Percentiles rank a stretch among this genome's conserved stretches.
Evolutionary conservation across 2,329 filamentous ascomycete species (phyloP).

Genomic region (Cercospora janseana): DNA sequence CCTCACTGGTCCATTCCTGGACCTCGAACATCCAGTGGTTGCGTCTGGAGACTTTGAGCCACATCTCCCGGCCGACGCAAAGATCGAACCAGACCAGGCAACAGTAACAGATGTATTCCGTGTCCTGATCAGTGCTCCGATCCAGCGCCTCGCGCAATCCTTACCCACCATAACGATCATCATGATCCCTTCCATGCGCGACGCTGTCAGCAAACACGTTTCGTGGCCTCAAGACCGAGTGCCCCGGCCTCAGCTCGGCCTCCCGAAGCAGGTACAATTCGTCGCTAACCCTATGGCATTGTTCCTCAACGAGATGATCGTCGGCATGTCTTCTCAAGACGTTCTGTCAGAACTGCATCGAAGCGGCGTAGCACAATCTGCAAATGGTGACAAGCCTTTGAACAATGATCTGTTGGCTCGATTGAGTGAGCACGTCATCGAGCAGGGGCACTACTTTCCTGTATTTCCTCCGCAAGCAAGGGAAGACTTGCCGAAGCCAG

Average conservation of each 20-base stretch:
- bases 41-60: conserved; percentile 53
- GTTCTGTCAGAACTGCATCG: conserved; percentile 68
- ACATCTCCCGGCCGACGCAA: conserved; percentile 43
- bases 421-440: conserved; percentile 73
- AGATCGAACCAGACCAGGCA: conserved; percentile 63
- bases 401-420: conserved; percentile 62
- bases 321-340: conserved; percentile 82
- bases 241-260: conserved; percentile 66
- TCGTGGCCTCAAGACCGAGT: conserved; percentile 81
- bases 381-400: conserved; percentile 77
- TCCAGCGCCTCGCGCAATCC: conserved; percentile 67
- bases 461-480: conserved; percentile 78
- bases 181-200: conserved; percentile 77
- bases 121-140: conserved; percentile 69
- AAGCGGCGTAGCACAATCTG: conserved; percentile 66
- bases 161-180: conserved; percentile 80
- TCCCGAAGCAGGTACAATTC: conserved; percentile 73
- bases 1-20: conserved; percentile 83
- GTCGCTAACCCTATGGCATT: conserved; percentile 90
- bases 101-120: conserved; percentile 83
- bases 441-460: conserved; percentile 89
- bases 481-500: conserved; percentile 60
- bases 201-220: conserved; percentile 77
- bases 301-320: conserved; percentile 78
- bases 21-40: conserved; percentile 84